phyloP scores from a whole-genome alignment of 306 rosid species.

The Cucumis hystrix region DNA sequence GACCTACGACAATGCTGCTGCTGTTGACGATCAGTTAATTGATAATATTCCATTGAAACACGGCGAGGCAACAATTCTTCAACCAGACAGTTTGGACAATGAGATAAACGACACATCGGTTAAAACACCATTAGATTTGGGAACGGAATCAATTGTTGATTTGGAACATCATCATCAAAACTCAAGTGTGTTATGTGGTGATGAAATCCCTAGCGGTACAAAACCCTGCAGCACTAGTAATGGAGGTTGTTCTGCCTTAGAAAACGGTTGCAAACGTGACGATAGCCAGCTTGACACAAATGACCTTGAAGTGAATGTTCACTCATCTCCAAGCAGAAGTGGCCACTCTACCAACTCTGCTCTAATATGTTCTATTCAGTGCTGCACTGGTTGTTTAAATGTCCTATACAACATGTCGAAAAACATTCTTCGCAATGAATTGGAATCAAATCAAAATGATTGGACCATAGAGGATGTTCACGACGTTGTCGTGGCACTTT shows the following conservation, averaged over 20 bases:
- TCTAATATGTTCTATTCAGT: conserved; percentile 44
- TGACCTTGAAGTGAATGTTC: conserved; percentile 11
- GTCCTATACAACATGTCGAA: conserved; percentile 26
- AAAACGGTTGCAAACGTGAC: conserved; percentile 13
- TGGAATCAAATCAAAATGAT: conserved; percentile 18
- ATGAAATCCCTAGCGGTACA: conserved; percentile 12
- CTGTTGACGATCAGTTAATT: conserved; percentile 12
- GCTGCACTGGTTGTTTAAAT: conserved; percentile 56
- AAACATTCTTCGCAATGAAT: conserved; percentile 28
- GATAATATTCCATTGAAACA: conserved; percentile 17
- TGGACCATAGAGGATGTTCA: conserved; percentile 67
- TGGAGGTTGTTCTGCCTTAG: conserved; percentile 7
- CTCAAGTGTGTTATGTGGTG: conserved; percentile 13
- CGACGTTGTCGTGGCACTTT: conserved; percentile 50
- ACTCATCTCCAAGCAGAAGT: conserved; percentile 20
- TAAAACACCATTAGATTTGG: conserved; percentile 18
- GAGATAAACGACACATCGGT: conserved; percentile 8
- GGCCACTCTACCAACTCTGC: conserved; percentile 20
- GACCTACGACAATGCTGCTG: conserved; percentile 12
- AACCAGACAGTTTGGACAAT: conserved; percentile 11
- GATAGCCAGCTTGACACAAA: conserved; percentile 14
- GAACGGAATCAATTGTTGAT: conserved; percentile 12
- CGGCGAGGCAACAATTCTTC: conserved; percentile 23
- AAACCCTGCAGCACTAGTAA: conserved; percentile 10
- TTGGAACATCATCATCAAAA: conserved; percentile 20